Base-by-base conservation (phyloP, 2,329 filamentous ascomycete genomes). In the Penicillium glabrum region DNA sequence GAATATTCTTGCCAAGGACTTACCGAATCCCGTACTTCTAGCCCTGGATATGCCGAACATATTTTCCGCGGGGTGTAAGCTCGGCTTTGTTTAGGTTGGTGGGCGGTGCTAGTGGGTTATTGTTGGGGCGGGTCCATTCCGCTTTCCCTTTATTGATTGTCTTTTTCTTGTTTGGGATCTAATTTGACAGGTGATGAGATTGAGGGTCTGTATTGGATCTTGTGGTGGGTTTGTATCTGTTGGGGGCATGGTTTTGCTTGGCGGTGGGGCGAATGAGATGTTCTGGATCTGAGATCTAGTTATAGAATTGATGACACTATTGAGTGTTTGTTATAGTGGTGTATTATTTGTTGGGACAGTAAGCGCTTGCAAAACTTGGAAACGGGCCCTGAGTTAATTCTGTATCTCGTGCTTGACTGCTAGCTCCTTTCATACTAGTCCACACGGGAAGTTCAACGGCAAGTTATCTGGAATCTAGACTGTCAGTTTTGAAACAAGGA, bases 51-150 rank as follows among this genome's bases (percentile, higher is more conserved):
- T 64, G 59, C 57, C 62, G 56, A 55, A 7, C 11, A 11, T 13
- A 24, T 43, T 60, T 61, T 56, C 59, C 61, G 61, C 44, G 59
- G 57, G 54, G 26, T 19, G 27, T 11, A 37, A 29, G 14, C 35
- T 29, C 46, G 13, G 35, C 14, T 33, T 23, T 5, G 11, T 14
- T 23, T 3, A 39, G 8, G 35, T 35, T 44, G n/a, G 16, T 7
- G 21, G 26, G 24, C 31, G 16, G 9, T 39, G 26, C 43, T 37
- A 37, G 53, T 49, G 27, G n/a, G 24, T 23, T 19, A 35, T 41
- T 33, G 46, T 47, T 47, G 46, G 45, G 46, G 26, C n/a, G 9
- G 24, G 26, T 46, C 16, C n/a, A 33, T 47, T 47, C 46, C 46
- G n/a, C 4, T 14, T 23, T 23, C 4, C 39, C 3, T n/a, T 39